Evolutionary conservation across 805 yeast genomes (phyloP).

Genomic region (Candida tallmaniae): DNA sequence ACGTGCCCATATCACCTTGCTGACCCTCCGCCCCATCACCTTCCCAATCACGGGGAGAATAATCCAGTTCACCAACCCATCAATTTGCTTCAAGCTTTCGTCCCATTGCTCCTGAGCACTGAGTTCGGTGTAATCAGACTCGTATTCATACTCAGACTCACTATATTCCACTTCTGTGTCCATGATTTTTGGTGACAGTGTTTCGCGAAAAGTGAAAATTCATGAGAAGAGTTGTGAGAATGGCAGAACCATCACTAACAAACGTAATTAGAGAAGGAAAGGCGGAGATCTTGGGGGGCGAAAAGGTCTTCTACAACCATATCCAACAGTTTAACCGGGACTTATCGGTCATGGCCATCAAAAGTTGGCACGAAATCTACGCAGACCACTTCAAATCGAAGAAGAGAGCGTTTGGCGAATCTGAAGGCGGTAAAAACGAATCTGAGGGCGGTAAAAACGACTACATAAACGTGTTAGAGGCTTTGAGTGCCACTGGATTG

Average conservation of each 20-base stretch:
- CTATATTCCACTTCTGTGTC: neutral
- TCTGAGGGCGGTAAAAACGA: slow-evolving; percentile 9
- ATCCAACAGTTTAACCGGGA: slow-evolving; percentile 97
- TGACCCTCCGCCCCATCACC: slow-evolving; percentile 58
- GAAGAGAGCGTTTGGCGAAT: slow-evolving; percentile 12
- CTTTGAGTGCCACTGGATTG: slow-evolving; percentile 90
- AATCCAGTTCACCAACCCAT: slow-evolving; percentile 53
- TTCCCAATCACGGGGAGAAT: slow-evolving; percentile 65
- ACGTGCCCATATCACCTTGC: slow-evolving; percentile 37
- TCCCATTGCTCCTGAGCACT: slow-evolving; percentile 73
- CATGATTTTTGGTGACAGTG: neutral
- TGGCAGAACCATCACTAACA: too few species aligned
- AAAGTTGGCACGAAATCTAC: slow-evolving; percentile 68
- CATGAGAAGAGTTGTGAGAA: neutral
- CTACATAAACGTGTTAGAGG: slow-evolving; percentile 72
- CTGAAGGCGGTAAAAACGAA: neutral
- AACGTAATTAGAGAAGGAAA: slow-evolving; percentile 62
- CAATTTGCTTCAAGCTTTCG: slow-evolving; percentile 57
- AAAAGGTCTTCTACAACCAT: slow-evolving; percentile 89
- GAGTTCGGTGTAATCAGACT: slow-evolving; percentile 18
- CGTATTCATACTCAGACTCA: slow-evolving; percentile 8
- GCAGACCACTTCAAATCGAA: slow-evolving; percentile 7
- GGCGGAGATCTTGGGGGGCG: slow-evolving; percentile 75
- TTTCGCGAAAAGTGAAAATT: too few species aligned
- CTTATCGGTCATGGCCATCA: slow-evolving; percentile 75